Conservation (phyloP, 345 rosid genomes). For the Salix dunnii region DNA sequence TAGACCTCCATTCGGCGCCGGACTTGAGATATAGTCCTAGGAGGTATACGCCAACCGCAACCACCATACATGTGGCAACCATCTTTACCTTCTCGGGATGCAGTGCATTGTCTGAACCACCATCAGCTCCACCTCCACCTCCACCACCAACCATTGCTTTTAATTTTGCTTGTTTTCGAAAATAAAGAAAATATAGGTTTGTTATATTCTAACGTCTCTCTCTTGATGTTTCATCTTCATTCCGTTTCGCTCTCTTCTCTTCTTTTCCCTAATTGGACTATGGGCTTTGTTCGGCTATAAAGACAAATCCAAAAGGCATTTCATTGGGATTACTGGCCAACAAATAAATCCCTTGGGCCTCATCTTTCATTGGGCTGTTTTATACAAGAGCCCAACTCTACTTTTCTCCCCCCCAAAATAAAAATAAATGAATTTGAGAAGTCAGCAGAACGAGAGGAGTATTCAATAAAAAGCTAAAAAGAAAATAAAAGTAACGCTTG, state of each 20-base stretch:
- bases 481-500: not conserved
- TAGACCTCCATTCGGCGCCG: constrained; percentile 2
- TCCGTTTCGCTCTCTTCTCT: not conserved
- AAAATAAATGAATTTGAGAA: too few species aligned
- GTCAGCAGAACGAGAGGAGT: not conserved
- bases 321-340: not conserved
- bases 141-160: not conserved
- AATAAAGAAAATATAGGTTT: not conserved
- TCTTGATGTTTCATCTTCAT: not conserved
- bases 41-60: constrained; percentile 16
- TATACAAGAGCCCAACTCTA: not conserved
- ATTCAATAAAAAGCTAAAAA: not conserved
- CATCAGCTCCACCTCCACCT: not conserved
- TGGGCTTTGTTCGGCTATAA: not conserved
- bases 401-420: not conserved
- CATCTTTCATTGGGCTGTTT: too few species aligned
- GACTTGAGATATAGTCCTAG: constrained; percentile 15
- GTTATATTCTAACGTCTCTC: not conserved
- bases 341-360: not conserved
- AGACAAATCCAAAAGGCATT: not conserved
- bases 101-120: not conserved
- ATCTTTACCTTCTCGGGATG: not conserved
- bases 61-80: not conserved
- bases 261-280: not conserved
- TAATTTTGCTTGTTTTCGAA: not conserved